Base-by-base conservation (phyloP, 1,284 basidiomycete species). In the Papiliotrema flavescens region DNA sequence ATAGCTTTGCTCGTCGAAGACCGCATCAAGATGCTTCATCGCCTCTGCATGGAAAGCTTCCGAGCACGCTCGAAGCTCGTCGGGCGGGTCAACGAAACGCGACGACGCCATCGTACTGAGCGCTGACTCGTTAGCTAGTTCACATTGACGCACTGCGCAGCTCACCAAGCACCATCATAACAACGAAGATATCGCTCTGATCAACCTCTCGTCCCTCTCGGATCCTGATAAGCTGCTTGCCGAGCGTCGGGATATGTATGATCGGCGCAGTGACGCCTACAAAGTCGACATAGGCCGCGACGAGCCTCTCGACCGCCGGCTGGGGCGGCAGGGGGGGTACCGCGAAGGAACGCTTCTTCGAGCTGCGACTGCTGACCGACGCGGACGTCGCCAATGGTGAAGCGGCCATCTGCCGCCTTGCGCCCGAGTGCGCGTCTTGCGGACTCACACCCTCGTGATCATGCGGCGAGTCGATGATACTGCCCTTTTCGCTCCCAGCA, bases 11-110 rank as follows among this genome's bases (percentile, higher is more conserved):
- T 73, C 71, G 48, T 73, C 73, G 46, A 78, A 76, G 11, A 77
- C 75, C 15, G 74, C 72, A 55, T 78, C 76, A 9, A 76, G 62
- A 51, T 78, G 74, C 49, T 77, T 78, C 59, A 76, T 67, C 6
- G 76, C 76, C 57, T 78, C 76, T 28, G 74, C 69, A 56, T 78
- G 74, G 65, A 78, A 78, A 0, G 75, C 74, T 53, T 78, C 76
- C 5, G 76, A 77, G 46, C 74, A 76, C n/a, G 75, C 71, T 14
- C 76, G 65, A 1, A 78, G 66, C 57, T 78, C 76, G 19, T 76
- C 73, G 4, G 75, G 76, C 2, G 75, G 75, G 41, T 78, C 76
- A 28, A 77, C 70, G 32, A 76, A 76, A 15, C 76, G 62, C 1
- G 76, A 76, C 8, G 75, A 70, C 11, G 76, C 76, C 76, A 78